Base-by-base conservation (phyloP, 1,284 basidiomycete species). In the Puccinia triticina region DNA sequence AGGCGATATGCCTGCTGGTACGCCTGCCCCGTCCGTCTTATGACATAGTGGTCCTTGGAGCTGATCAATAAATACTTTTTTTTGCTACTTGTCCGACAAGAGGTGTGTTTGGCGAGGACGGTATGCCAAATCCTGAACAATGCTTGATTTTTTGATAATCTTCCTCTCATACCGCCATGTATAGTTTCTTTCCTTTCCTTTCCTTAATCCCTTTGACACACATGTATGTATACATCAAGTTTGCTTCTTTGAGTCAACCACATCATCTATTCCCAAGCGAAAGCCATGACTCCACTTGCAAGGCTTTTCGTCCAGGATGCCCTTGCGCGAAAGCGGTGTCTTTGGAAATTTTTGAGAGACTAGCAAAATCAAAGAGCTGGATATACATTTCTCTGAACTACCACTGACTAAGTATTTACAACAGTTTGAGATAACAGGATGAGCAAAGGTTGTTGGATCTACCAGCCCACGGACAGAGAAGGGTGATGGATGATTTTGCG, bases 1-100 rank as follows among this genome's bases (percentile, higher is more conserved):
- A 91, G 96, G 96, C 1, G 92, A 93, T 5, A 89, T 98, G 84
- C 95, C 95, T 0, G 91, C 94, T 4, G 94, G 92, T 29, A 55
- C 59, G 81, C 37, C 29, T 48, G 10, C 29, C 40, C 23, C 21
- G 23, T 37, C n/a, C n/a, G 2, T 75, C 32, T 40, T 34, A 48
- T 16, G 29, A 18, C 10, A n/a, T n/a, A n/a, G n/a, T 73, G 21
- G n/a, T n/a, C n/a, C n/a, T n/a, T n/a, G n/a, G n/a, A n/a, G 46
- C 5, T n/a, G 7, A 12, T 10, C 32, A 12, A 12, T 43, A 10
- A 34, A 34, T 37, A 3, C n/a, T 21, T 1, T 69, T 5, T 40
- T 26, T 16, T 55, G 2, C 16, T 64, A 2, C 34, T 59, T 76
- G 32, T 21, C n/a, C 21, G 34, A 46, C 16, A 59, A 48, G 10